Evolutionary conservation across 164 flowering plant genomes (phyloP).

Genomic region (Tetrastigma voinierianum): DNA sequence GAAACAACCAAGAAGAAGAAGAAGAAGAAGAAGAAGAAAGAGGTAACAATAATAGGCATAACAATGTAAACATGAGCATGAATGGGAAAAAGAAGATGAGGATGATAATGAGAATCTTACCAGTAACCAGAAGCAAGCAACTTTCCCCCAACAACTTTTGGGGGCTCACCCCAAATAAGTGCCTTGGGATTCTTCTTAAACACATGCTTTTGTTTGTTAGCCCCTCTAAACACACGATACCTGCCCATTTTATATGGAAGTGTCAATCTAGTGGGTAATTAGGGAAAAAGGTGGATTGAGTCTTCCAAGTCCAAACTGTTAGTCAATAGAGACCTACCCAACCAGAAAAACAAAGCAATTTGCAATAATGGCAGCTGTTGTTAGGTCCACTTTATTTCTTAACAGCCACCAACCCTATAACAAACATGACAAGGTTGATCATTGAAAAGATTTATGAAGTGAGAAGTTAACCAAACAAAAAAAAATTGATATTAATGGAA

Average conservation of each 20-base stretch:
- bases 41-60: slow-evolving; percentile 1
- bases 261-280: background rate
- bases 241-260: slow-evolving; percentile 30
- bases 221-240: slow-evolving; percentile 83
- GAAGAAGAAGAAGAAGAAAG: no score
- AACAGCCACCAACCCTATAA: slow-evolving; percentile 97
- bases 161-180: slow-evolving; percentile 84
- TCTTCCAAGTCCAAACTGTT: background rate
- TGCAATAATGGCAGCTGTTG: slow-evolving; percentile 67
- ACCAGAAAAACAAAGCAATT: slow-evolving; percentile 70
- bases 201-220: slow-evolving; percentile 88
- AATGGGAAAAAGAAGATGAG: slow-evolving; percentile 1
- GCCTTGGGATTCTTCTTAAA: slow-evolving; percentile 91
- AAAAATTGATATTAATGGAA: no score
- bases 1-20: no score
- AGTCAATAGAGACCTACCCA: slow-evolving; percentile 47
- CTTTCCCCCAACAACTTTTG: slow-evolving; percentile 89
- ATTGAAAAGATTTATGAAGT: background rate
- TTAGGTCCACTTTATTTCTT: slow-evolving; percentile 66
- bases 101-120: slow-evolving; percentile 39
- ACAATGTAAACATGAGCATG: background rate
- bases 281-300: background rate
- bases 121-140: slow-evolving; percentile 97
- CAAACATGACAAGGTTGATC: slow-evolving; percentile 11
- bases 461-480: no score